Evolutionary conservation across 306 rosid genomes (phyloP).

Genomic region (Luffa aegyptiaca): DNA sequence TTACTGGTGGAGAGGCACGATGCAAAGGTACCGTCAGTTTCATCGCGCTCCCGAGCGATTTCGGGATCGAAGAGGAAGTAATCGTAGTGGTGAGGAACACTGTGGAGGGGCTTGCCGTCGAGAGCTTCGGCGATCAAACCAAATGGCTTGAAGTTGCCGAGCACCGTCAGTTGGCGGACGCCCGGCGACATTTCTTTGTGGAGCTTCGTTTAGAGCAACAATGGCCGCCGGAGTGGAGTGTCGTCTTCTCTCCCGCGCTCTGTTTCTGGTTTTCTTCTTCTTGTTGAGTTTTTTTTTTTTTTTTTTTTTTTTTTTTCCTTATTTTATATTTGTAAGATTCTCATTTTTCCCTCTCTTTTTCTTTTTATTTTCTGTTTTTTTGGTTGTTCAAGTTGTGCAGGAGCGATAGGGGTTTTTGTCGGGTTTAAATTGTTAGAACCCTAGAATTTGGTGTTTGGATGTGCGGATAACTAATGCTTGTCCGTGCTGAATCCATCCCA

Average conservation of each 20-base stretch:
- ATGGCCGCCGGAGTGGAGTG: background rate
- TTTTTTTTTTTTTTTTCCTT: background rate
- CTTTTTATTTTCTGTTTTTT: background rate
- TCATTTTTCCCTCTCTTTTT: background rate
- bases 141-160: conserved; percentile 92
- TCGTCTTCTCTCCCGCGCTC: conserved; percentile 1
- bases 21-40: conserved; percentile 36
- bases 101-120: conserved; percentile 62
- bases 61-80: conserved; percentile 85
- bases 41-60: conserved; percentile 48
- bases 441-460: background rate
- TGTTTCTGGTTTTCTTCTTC: background rate
- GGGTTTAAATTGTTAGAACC: background rate
- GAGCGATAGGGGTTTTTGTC: background rate
- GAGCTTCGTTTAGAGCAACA: background rate
- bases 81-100: conserved; percentile 50
- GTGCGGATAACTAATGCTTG: background rate
- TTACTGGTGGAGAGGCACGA: conserved; percentile 40
- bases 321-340: background rate
- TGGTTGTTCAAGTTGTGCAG: background rate
- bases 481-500: background rate
- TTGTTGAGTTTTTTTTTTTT: background rate
- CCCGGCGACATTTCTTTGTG: conserved; percentile 38
- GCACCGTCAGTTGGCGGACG: conserved; percentile 59
- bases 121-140: conserved; percentile 92